These are phyloP conservation scores for Crithidia bombi DNA, from an alignment of 208 protist species.

Conservation along the genomic window DNA sequence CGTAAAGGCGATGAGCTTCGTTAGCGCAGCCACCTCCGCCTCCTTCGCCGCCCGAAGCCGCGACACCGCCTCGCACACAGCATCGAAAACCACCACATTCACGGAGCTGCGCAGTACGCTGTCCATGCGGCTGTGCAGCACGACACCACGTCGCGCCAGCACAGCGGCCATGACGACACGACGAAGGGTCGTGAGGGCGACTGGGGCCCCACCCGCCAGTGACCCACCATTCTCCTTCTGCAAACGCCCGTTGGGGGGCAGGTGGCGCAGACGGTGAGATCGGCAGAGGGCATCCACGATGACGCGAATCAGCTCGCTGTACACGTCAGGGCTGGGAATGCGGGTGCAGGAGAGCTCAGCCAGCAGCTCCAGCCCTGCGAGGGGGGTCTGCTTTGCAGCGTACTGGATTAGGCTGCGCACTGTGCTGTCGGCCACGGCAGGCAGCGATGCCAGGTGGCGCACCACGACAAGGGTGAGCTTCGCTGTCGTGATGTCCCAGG, in stretches of 20 bases:
- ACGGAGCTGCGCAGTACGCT: constrained; percentile 81
- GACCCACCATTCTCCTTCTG: constrained; percentile 38
- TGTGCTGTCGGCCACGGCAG: constrained; percentile 61
- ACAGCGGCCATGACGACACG: constrained; percentile 70
- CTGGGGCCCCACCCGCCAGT: constrained; percentile 17
- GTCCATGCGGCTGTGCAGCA: constrained; percentile 81
- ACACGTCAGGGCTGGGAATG: constrained; percentile 65
- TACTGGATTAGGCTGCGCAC: constrained; percentile 65
- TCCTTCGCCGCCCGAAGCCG: constrained; percentile 59
- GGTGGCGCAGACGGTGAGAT: constrained; percentile 76
- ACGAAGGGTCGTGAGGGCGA: constrained; percentile 37
- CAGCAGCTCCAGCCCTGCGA: constrained; percentile 73
- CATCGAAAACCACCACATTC: constrained; percentile 89
- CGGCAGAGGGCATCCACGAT: constrained; percentile 63
- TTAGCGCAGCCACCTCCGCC: constrained; percentile 58
- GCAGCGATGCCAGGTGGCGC: constrained; percentile 70
- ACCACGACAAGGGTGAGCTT: constrained; percentile 76
- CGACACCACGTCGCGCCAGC: constrained; percentile 65
- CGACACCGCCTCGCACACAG: constrained; percentile 79
- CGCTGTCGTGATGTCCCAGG: constrained; percentile 51
- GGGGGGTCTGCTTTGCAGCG: constrained; percentile 56
- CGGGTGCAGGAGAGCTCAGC: constrained; percentile 76
- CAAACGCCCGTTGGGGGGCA: constrained; percentile 83
- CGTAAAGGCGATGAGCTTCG: constrained; percentile 76
- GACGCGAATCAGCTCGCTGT: constrained; percentile 70